Percentiles rank a stretch among this genome's conserved stretches.
These are phyloP conservation scores for Passiflora organensis DNA, from an alignment of 345 rosid genomes.

Conservation along the genomic window DNA sequence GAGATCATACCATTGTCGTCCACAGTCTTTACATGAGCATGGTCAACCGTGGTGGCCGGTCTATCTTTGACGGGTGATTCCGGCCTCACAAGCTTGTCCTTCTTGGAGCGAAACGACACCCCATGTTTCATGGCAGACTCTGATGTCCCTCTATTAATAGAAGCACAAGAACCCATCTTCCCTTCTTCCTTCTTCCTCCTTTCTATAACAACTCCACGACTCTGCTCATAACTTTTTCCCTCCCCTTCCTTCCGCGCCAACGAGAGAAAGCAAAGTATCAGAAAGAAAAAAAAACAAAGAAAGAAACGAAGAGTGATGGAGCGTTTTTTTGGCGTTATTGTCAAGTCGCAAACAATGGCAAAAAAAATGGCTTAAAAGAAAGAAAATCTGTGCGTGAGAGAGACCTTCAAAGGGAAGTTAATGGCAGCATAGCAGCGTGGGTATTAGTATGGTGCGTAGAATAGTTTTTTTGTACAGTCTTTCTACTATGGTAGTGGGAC, in stretches of 20 bases:
- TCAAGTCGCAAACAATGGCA: no score
- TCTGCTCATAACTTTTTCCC: slow-evolving; percentile 2
- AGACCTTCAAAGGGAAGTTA: slow-evolving; percentile 19
- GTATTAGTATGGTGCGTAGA: not conserved
- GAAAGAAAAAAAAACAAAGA: not conserved
- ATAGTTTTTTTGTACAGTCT: not conserved
- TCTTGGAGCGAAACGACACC: slow-evolving; percentile 27
- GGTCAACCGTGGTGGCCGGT: slow-evolving; percentile 7
- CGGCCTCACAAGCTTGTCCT: slow-evolving; percentile 28
- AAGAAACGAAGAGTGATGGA: slow-evolving; percentile 2
- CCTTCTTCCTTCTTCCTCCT: not conserved
- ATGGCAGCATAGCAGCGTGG: not conserved
- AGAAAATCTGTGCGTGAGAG: not conserved
- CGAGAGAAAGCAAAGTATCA: not conserved
- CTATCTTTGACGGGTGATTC: slow-evolving; percentile 42
- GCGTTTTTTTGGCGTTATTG: no score
- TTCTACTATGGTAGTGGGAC: not conserved
- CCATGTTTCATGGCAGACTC: slow-evolving; percentile 33
- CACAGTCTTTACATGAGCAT: slow-evolving; percentile 14
- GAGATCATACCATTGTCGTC: slow-evolving; percentile 26
- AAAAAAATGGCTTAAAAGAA: no score
- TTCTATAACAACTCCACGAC: not conserved
- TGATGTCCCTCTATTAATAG: slow-evolving; percentile 27
- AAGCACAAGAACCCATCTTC: slow-evolving; percentile 51
- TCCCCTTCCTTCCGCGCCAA: not conserved